These are phyloP conservation scores for Acer yangbiense DNA, from an alignment of 345 rosid species.

Conservation along the genomic window DNA sequence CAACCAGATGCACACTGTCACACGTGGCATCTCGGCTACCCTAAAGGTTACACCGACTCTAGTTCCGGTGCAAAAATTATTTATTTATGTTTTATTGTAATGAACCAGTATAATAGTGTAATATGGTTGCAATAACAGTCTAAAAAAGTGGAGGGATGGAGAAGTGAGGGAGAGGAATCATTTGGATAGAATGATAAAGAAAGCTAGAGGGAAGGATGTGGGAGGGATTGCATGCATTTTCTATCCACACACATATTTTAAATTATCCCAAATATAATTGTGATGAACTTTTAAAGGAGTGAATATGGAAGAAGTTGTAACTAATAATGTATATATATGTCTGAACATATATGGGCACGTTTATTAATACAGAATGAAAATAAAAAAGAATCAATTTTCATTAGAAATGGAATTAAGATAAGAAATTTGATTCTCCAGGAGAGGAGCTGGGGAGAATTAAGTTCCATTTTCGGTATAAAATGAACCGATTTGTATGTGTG, in stretches of 20 bases:
- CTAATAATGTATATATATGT: no score
- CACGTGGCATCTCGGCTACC: slow-evolving; percentile 38
- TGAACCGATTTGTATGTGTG: no score
- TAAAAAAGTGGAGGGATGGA: background rate
- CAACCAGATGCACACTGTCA: slow-evolving; percentile 24
- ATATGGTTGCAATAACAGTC: no score
- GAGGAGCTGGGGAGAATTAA: no score
- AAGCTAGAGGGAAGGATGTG: background rate
- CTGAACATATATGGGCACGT: no score
- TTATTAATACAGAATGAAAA: no score
- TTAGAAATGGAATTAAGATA: no score
- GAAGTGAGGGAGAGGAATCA: background rate
- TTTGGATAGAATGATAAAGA: background rate
- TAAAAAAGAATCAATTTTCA: no score
- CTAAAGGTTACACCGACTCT: slow-evolving; percentile 32
- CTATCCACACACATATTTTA: background rate
- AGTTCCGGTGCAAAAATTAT: slow-evolving; percentile 22
- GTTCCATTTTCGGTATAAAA: no score
- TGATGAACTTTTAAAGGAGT: background rate
- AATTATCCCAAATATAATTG: background rate
- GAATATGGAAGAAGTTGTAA: background rate
- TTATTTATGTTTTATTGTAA: no score
- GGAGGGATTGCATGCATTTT: background rate
- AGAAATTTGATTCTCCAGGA: no score
- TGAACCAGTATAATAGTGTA: no score